Percentiles rank a stretch among this genome's conserved stretches.
phyloP scores from a whole-genome alignment of 1,139 yeast genomes.

The Maudiozyma humilis region DNA sequence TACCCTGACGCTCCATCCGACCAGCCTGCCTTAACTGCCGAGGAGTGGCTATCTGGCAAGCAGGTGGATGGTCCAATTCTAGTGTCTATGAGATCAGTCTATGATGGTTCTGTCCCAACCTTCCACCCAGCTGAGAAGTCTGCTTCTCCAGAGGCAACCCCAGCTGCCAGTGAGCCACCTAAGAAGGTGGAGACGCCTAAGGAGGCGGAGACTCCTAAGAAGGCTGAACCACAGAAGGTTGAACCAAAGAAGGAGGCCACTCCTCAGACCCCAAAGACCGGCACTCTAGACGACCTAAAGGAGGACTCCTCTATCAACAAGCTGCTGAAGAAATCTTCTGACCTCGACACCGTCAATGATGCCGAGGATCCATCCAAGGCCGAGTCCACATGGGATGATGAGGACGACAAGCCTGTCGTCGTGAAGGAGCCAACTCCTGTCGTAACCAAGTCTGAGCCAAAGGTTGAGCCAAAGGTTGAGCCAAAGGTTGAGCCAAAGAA shows the following conservation, averaged over 20 bases:
- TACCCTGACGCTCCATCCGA: conserved; percentile 85
- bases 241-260: conserved; percentile 7
- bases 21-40: conserved; percentile 68
- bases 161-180: conserved; percentile 5
- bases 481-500: conserved; percentile 4
- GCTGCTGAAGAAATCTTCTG: conserved; percentile 44
- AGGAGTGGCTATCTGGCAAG: conserved; percentile 74
- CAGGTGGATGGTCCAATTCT: conserved; percentile 74
- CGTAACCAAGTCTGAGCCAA: conserved; percentile 3
- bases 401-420: conserved; percentile 27
- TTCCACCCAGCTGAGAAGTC: conserved; percentile 33
- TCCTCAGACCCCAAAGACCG: conserved; percentile 9
- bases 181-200: conserved; percentile 4
- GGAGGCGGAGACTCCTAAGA: conserved; percentile 6
- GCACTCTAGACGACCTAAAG: conserved; percentile 40
- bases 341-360: conserved; percentile 36
- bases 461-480: conserved; percentile 4
- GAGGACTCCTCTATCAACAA: conserved; percentile 40
- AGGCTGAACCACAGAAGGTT: conserved; percentile 6
- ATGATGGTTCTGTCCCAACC: conserved; percentile 59
- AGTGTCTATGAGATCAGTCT: conserved; percentile 65
- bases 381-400: conserved; percentile 33
- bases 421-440: conserved; percentile 2
- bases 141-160: conserved; percentile 17
- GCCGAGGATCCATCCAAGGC: conserved; percentile 32